A percentile compares a stretch with the other conserved stretches of the same genome.
These are phyloP conservation scores for Thraustotheca clavata DNA, from an alignment of 352 stramenopile species.

Conservation along the genomic window DNA sequence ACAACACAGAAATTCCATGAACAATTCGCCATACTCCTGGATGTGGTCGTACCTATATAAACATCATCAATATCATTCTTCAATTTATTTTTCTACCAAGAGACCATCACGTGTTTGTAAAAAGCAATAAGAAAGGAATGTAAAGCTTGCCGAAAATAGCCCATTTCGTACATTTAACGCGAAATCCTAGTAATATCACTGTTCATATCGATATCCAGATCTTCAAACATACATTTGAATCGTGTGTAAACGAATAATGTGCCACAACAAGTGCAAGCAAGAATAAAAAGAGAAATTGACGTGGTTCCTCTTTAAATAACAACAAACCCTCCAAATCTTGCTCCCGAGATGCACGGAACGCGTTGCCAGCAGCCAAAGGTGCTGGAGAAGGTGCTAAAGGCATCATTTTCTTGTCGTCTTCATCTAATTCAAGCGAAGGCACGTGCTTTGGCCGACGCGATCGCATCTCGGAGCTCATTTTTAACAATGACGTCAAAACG, in stretches of 20 bases:
- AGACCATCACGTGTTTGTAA: constrained; percentile 69
- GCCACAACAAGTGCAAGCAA: constrained; percentile 50
- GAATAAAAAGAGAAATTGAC: constrained; percentile 62
- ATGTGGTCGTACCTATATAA: constrained; percentile 42
- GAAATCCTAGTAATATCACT: constrained; percentile 30
- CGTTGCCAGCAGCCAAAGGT: constrained; percentile 27
- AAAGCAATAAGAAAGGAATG: constrained; percentile 83
- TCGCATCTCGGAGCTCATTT: constrained; percentile 5
- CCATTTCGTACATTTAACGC: constrained; percentile 56
- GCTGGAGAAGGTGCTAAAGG: not conserved
- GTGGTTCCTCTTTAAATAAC: constrained; percentile 69
- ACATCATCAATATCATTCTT: not conserved
- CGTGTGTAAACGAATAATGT: constrained; percentile 77
- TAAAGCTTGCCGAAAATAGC: constrained; percentile 48
- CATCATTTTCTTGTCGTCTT: not conserved
- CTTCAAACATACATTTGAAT: constrained; percentile 35
- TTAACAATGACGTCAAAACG: no score
- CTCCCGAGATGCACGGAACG: constrained; percentile 49
- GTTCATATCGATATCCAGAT: not conserved
- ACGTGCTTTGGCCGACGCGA: constrained; percentile 2
- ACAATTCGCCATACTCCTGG: constrained; percentile 72
- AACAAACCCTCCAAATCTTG: constrained; percentile 54
- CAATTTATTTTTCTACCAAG: constrained; percentile 41
- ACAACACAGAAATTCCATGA: constrained; percentile 68
- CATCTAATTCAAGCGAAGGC: not conserved